These are phyloP conservation scores for Dalbergia cochinchinensis DNA, from an alignment of 306 rosid species.

Conservation along the genomic window DNA sequence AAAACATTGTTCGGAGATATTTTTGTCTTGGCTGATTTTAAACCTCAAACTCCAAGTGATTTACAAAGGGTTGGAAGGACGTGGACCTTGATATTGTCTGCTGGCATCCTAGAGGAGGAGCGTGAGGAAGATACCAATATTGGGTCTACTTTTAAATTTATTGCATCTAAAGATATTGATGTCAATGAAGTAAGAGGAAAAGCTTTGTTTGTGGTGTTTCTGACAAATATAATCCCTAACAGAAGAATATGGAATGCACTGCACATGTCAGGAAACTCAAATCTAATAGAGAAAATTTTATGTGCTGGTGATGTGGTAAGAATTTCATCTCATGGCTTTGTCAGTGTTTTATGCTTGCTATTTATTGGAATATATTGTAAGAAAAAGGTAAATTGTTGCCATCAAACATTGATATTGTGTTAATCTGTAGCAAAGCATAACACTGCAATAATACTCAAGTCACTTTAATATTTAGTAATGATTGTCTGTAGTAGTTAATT, in stretches of 20 bases:
- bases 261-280: conserved; percentile 50
- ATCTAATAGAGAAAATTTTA: conserved; percentile 51
- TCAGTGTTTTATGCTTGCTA: background rate
- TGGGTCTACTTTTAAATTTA: conserved; percentile 56
- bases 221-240: conserved; percentile 59
- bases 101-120: conserved; percentile 50
- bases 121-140: conserved; percentile 37
- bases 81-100: conserved; percentile 62
- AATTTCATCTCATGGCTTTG: conserved; percentile 1
- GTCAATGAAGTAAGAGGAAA: conserved; percentile 10
- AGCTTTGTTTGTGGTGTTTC: conserved; percentile 55
- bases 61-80: conserved; percentile 59
- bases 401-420: conserved; percentile 22
- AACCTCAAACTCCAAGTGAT: conserved; percentile 60
- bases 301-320: conserved; percentile 60
- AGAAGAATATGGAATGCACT: conserved; percentile 69
- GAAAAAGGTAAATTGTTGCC: background rate
- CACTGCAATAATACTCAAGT: background rate
- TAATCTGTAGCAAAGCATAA: background rate
- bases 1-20: conserved; percentile 74
- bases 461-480: background rate
- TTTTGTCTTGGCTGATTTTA: conserved; percentile 64
- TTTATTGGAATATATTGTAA: background rate
- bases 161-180: conserved; percentile 53
- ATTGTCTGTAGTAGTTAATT: background rate